Evolutionary conservation across 2,329 filamentous ascomycete genomes (phyloP).

Genomic region (Aspergillaceae sp.): DNA sequence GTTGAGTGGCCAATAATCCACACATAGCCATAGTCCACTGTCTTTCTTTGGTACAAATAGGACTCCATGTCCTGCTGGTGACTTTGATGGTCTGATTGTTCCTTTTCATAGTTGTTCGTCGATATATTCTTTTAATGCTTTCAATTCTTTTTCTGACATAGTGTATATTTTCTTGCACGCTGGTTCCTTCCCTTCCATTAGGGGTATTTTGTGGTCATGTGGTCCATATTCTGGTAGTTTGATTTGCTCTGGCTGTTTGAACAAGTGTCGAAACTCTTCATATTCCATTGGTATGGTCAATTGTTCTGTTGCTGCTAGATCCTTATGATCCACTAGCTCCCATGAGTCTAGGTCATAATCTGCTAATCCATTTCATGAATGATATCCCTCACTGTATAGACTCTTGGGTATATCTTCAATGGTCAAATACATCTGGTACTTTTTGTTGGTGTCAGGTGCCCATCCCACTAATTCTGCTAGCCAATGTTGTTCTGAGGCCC

Average conservation of each 20-base stretch:
- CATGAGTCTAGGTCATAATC: neutral
- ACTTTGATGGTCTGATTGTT: neutral
- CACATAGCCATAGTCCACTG: too few species aligned
- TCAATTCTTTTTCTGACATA: neutral
- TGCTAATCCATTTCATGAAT: too few species aligned
- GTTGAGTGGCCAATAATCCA: too few species aligned
- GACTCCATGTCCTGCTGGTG: neutral
- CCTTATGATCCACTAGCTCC: neutral
- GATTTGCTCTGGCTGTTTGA: too few species aligned
- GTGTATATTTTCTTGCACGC: neutral
- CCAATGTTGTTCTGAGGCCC: neutral
- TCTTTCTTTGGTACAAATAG: neutral
- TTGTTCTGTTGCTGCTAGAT: neutral
- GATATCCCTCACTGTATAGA: neutral
- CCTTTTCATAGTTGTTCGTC: neutral
- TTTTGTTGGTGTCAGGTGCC: neutral
- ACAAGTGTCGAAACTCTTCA: too few species aligned
- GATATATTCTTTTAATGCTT: too few species aligned
- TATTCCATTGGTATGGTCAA: too few species aligned
- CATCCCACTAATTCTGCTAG: neutral
- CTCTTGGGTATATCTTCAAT: too few species aligned
- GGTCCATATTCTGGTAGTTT: too few species aligned
- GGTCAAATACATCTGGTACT: neutral
- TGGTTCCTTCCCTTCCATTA: neutral
- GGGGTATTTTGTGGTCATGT: too few species aligned